These are phyloP conservation scores for Aspergillus luchuensis DNA, from an alignment of 2,329 filamentous ascomycete species.

Conservation along the genomic window DNA sequence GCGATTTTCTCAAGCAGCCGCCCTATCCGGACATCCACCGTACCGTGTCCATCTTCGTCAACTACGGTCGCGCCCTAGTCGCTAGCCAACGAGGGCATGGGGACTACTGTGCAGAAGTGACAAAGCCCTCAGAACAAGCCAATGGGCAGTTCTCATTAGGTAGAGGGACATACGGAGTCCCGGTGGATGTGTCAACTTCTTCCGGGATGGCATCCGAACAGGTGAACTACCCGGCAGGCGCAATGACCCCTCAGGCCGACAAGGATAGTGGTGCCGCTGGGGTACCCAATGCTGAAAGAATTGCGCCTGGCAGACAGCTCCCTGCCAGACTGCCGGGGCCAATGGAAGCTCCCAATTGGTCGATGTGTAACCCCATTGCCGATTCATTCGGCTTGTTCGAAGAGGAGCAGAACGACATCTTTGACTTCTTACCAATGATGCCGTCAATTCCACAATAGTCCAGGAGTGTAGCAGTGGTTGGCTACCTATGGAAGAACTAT, in stretches of 20 bases:
- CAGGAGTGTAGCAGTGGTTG: not conserved
- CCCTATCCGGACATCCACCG: slow-evolving; percentile 43
- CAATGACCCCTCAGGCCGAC: slow-evolving; percentile 11
- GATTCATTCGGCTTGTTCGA: slow-evolving; percentile 42
- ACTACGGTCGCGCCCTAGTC: slow-evolving; percentile 38
- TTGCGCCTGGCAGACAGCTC: slow-evolving; percentile 24
- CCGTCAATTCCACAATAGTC: slow-evolving; percentile 30
- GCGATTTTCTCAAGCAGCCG: slow-evolving; percentile 38
- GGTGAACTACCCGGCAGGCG: slow-evolving; percentile 13
- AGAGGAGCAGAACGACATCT: slow-evolving; percentile 40
- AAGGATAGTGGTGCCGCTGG: slow-evolving; percentile 20
- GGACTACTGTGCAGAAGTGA: not conserved
- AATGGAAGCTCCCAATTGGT: slow-evolving; percentile 41
- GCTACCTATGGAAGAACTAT: not conserved
- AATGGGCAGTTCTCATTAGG: not conserved
- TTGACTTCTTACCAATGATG: slow-evolving; percentile 41
- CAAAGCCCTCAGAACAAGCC: not conserved
- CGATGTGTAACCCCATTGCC: slow-evolving; percentile 38
- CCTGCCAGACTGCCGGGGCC: slow-evolving; percentile 30
- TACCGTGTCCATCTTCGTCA: slow-evolving; percentile 41
- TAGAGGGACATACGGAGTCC: not conserved
- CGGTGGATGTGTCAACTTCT: not conserved
- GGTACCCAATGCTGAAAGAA: slow-evolving; percentile 24
- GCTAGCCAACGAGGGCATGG: slow-evolving; percentile 16
- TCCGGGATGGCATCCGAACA: not conserved